Conservation (phyloP, 768 basidiomycete species). For the Harrya chromipes region DNA sequence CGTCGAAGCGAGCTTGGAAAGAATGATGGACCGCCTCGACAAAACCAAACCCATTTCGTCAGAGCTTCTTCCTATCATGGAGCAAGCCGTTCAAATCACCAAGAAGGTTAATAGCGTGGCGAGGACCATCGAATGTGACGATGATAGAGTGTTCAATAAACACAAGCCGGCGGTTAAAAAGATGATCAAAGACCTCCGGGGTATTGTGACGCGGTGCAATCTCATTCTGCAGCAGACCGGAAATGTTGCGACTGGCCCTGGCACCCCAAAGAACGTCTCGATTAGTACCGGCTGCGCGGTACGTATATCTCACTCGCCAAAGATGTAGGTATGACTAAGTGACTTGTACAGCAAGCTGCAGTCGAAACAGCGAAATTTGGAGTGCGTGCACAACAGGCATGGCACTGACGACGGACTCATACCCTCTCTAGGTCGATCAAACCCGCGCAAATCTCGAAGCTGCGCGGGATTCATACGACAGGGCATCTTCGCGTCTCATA, state of each 20-base stretch:
- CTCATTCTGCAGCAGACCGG: slow-evolving; percentile 18
- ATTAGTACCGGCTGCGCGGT: slow-evolving; percentile 2
- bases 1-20: slow-evolving; percentile 15
- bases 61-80: slow-evolving; percentile 9
- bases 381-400: neutral
- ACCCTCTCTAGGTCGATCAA: slow-evolving; percentile 14
- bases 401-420: neutral
- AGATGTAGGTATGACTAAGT: neutral
- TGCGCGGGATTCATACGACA: slow-evolving; percentile 15
- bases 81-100: neutral
- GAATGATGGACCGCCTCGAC: slow-evolving; percentile 9
- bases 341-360: slow-evolving; percentile 7
- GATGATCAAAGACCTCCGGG: slow-evolving; percentile 13
- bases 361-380: slow-evolving; percentile 11
- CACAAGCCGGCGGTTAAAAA: slow-evolving; percentile 5
- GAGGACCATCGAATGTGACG: slow-evolving; percentile 1
- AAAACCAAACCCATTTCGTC: slow-evolving; percentile 14
- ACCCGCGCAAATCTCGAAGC: slow-evolving; percentile 20
- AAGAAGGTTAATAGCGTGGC: slow-evolving; percentile 4
- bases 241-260: slow-evolving; percentile 13
- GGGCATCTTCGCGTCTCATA: slow-evolving; percentile 10
- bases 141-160: slow-evolving; percentile 5
- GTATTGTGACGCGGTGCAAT: slow-evolving; percentile 19
- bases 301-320: neutral
- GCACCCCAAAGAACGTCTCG: slow-evolving; percentile 11